Conservation (phyloP, 1,284 basidiomycete genomes). For the Leccinum fallax region DNA sequence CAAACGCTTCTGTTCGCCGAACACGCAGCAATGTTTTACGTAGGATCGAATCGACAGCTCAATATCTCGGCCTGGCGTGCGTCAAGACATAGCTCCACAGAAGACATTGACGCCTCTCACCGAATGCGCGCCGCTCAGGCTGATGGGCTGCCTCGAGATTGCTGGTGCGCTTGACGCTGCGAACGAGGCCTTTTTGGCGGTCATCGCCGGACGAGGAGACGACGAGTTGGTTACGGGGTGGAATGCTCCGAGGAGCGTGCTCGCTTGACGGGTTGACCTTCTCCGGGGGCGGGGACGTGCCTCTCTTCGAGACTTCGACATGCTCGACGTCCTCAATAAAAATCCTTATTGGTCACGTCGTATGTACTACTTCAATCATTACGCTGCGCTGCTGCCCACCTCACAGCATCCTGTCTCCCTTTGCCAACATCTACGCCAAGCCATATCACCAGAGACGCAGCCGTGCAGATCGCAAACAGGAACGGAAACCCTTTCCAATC, state of each 20-base stretch:
- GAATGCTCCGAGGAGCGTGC: conserved; percentile 54
- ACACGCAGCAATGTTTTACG: conserved; percentile 80
- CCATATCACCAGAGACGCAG: conserved; percentile 49
- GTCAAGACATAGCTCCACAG: conserved; percentile 6
- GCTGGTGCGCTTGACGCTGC: conserved; percentile 79
- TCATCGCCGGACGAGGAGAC: conserved; percentile 75
- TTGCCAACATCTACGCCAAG: conserved; percentile 1
- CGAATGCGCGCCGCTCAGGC: conserved; percentile 73
- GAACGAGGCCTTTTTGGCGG: conserved; percentile 70
- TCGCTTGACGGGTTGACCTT: conserved; percentile 60
- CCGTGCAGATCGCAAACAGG: conserved; percentile 69
- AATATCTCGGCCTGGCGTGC: conserved; percentile 68
- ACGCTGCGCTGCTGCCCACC: conserved; percentile 52
- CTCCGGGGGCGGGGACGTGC: no score
- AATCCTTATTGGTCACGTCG: no score
- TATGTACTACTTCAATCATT: not conserved
- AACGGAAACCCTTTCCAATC: conserved; percentile 84
- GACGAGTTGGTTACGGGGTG: conserved; percentile 66
- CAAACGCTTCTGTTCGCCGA: conserved; percentile 80
- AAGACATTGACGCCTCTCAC: conserved; percentile 39
- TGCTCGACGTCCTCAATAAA: no score
- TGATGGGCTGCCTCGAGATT: conserved; percentile 76
- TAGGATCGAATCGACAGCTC: conserved; percentile 80
- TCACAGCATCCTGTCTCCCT: conserved; percentile 53
- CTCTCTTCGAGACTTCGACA: no score